Evolutionary conservation across 1,284 basidiomycete species (phyloP).

Genomic region (Lentinula novae-zelandiae): DNA sequence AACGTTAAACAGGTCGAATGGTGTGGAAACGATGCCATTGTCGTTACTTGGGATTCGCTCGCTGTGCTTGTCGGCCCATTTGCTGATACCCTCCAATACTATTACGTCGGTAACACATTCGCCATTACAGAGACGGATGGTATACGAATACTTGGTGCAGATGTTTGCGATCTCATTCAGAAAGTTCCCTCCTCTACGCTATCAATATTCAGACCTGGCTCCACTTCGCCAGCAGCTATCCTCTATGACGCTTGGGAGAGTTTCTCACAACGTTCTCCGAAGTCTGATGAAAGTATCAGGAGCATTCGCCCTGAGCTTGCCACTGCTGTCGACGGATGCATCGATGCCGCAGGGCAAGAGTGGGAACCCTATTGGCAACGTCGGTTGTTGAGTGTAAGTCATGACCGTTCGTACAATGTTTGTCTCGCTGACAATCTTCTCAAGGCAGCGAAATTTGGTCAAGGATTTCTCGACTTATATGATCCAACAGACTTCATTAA

Average conservation of each 20-base stretch:
- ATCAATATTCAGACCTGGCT: constrained; percentile 89
- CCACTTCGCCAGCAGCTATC: constrained; percentile 87
- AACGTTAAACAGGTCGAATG: constrained; percentile 76
- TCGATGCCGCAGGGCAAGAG: constrained; percentile 91
- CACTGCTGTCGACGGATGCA: constrained; percentile 87
- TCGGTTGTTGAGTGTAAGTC: constrained; percentile 72
- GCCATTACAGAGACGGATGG: constrained; percentile 88
- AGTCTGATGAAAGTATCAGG: constrained; percentile 91
- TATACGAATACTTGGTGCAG: constrained; percentile 75
- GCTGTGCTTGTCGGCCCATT: constrained; percentile 89
- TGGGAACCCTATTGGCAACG: constrained; percentile 91
- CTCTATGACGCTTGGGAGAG: constrained; percentile 91
- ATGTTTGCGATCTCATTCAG: constrained; percentile 86
- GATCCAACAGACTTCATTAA: constrained; percentile 88
- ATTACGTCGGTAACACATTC: constrained; percentile 74
- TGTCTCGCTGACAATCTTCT: not conserved
- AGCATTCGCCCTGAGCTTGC: constrained; percentile 85
- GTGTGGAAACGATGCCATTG: constrained; percentile 96
- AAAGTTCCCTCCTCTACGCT: constrained; percentile 84
- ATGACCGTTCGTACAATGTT: not conserved
- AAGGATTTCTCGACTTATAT: constrained; percentile 90
- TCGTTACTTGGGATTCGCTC: constrained; percentile 80
- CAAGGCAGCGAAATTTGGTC: constrained; percentile 93
- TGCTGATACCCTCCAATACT: constrained; percentile 85
- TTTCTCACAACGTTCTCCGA: constrained; percentile 80